A percentile compares a stretch with the other conserved stretches of the same genome.
Conservation (phyloP, 176 grass and related monocot genomes). For the Aegilops speltoides region DNA sequence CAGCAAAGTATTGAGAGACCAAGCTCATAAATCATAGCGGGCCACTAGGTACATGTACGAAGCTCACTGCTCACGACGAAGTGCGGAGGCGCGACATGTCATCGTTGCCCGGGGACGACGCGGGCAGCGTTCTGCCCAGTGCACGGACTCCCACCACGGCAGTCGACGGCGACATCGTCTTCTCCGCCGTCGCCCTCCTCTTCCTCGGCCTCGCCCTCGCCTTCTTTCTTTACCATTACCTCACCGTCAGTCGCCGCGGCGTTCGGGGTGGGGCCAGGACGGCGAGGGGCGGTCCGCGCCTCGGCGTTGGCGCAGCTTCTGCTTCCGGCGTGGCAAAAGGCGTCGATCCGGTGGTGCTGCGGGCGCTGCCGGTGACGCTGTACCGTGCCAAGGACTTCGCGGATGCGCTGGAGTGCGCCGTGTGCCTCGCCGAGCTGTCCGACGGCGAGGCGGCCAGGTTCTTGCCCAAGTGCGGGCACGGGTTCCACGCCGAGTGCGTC, state of each 20-base stretch:
- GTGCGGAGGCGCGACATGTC: constrained; percentile 26
- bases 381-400: constrained; percentile 39
- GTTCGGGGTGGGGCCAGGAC: neutral
- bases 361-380: constrained; percentile 30
- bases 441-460: constrained; percentile 57
- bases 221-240: constrained; percentile 41
- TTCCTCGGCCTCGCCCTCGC: constrained; percentile 26
- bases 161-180: constrained; percentile 34
- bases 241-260: neutral
- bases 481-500: constrained; percentile 75
- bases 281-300: neutral
- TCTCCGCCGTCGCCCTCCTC: constrained; percentile 31
- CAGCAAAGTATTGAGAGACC: neutral
- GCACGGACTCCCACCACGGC: constrained; percentile 5
- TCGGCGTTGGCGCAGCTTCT: neutral
- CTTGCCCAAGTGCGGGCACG: constrained; percentile 53
- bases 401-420: constrained; percentile 55
- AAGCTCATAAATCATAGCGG: constrained; percentile 10
- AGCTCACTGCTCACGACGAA: neutral
- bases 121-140: neutral
- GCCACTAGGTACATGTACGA: neutral
- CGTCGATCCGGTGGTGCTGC: constrained; percentile 20
- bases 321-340: neutral
- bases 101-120: neutral
- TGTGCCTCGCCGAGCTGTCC: constrained; percentile 65